Evolutionary conservation across 345 rosid species (phyloP), one percentile per base, ranked within the genome.

Genomic region (Raphanus sativus): DNA sequence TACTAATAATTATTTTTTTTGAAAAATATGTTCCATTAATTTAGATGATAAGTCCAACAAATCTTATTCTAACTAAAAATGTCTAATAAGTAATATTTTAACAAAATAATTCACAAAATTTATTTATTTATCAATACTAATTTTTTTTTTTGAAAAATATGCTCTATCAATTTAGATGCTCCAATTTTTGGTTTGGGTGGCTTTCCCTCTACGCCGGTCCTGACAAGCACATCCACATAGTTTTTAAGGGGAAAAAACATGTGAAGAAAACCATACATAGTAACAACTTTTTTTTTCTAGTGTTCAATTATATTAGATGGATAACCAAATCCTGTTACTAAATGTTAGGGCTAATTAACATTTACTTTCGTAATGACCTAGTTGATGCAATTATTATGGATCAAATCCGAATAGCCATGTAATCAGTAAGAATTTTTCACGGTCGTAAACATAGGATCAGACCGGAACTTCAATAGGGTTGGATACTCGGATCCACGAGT

Each of bases 211-310:
- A n/a, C n/a, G n/a, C n/a, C n/a, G n/a, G n/a, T n/a, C n/a, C n/a
- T n/a, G n/a, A n/a, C 75, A 74, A 74, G 54, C 75, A 74, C 33
- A 79, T 32, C 71, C 75, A 79, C 75, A 74, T 52, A 67, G 32
- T 36, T 17, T n/a, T 40, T 63, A 5, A 16, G 64, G n/a, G n/a
- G n/a, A n/a, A n/a, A n/a, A n/a, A n/a, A 21, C 21, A 21, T 56
- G n/a, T 60, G 58, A 65, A 65, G 13, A 74, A 45, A 67, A 48
- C 67, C 16, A 59, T 11, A 17, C 7, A 29, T 58, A n/a, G 16
- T 32, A 75, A 17, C 32, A 38, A 16, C n/a, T n/a, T 8, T 2
- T 5, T 56, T 56, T 56, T 33, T 54, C 15, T 38, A 16, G 5
- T n/a, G 8, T 15, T 6, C 13, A 40, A 40, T 40, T 40, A 10